Conservation (phyloP, 148 eudicot genomes). For the Rheum nobile region DNA sequence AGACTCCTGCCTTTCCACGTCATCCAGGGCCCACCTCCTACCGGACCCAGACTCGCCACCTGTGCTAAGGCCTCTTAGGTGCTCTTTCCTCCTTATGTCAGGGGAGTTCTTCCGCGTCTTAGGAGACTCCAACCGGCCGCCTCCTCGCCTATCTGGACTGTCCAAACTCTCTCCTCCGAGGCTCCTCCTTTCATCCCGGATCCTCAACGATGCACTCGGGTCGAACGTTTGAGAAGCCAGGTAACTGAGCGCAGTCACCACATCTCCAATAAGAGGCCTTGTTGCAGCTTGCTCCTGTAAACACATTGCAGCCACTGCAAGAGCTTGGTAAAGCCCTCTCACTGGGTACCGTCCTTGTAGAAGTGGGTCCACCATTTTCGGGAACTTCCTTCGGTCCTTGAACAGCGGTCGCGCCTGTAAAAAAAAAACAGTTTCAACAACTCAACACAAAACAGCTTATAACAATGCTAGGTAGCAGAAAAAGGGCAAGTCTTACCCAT, state of each 20-base stretch:
- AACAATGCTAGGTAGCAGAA: not conserved
- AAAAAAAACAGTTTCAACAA: constrained; percentile 8
- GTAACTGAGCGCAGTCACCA: constrained; percentile 82
- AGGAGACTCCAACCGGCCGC: constrained; percentile 43
- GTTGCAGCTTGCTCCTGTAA: constrained; percentile 97
- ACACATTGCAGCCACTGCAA: constrained; percentile 99
- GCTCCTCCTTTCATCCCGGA: constrained; percentile 45
- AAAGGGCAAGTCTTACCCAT: constrained; percentile 49
- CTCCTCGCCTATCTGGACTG: constrained; percentile 43
- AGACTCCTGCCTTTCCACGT: constrained; percentile 38
- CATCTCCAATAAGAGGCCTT: constrained; percentile 86
- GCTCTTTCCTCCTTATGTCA: constrained; percentile 49
- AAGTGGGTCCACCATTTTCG: constrained; percentile 95
- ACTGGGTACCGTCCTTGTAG: constrained; percentile 86
- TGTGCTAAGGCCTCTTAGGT: constrained; percentile 32
- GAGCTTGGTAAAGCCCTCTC: constrained; percentile 95
- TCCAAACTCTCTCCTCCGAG: constrained; percentile 39
- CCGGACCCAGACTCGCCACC: constrained; percentile 68
- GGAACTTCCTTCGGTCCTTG: constrained; percentile 87
- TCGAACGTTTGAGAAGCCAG: constrained; percentile 87
- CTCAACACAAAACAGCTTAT: not conserved
- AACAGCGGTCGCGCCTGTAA: constrained; percentile 93
- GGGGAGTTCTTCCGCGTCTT: constrained; percentile 64
- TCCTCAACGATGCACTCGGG: constrained; percentile 53
- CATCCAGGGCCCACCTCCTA: constrained; percentile 56